Conservation (phyloP, 805 yeast species). For the Candida rishiriensis region DNA sequence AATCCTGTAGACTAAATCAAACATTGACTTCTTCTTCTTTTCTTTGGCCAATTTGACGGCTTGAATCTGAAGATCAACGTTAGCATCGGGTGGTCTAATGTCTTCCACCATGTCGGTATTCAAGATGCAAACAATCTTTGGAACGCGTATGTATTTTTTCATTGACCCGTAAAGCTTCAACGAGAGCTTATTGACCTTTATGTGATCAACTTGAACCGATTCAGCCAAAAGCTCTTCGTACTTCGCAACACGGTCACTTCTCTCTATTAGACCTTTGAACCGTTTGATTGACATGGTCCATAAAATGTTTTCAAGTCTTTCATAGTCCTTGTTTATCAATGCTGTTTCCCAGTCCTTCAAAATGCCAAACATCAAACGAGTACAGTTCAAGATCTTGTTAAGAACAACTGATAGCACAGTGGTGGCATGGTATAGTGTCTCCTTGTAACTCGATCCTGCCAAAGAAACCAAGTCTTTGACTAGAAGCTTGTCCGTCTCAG, state of each 20-base stretch:
- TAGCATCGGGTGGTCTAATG: conserved; percentile 57
- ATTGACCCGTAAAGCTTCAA: conserved; percentile 44
- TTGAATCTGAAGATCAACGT: conserved; percentile 51
- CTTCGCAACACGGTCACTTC: conserved; percentile 50
- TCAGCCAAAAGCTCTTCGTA: conserved; percentile 46
- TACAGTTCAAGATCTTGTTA: conserved; percentile 58
- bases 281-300: conserved; percentile 52
- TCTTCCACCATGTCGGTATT: conserved; percentile 38
- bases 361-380: conserved; percentile 44
- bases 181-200: conserved; percentile 51
- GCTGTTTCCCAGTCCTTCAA: conserved; percentile 42
- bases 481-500: conserved; percentile 56
- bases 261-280: conserved; percentile 52
- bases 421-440: conserved; percentile 68
- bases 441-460: conserved; percentile 65
- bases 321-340: conserved; percentile 43
- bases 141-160: conserved; percentile 40
- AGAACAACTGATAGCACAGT: conserved; percentile 60
- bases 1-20: conserved; percentile 37
- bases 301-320: conserved; percentile 61
- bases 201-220: conserved; percentile 54
- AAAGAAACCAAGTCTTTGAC: conserved; percentile 61
- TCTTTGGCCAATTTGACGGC: conserved; percentile 62
- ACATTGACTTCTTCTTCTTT: conserved; percentile 43
- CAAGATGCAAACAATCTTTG: conserved; percentile 48